These are phyloP conservation scores for Umbelopsis isabellina DNA, from an alignment of 192 early-diverging fungal species.

Conservation along the genomic window DNA sequence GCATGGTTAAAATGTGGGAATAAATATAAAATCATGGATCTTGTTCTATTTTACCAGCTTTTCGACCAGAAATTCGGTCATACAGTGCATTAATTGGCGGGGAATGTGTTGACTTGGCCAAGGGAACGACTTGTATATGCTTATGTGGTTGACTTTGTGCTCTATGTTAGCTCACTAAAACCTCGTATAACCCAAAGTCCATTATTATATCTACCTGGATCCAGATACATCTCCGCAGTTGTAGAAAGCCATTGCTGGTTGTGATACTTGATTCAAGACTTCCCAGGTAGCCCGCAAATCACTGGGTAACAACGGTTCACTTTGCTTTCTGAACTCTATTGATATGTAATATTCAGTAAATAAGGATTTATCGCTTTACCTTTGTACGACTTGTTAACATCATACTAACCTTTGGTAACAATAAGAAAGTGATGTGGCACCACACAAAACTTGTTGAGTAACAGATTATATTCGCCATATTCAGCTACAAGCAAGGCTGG, in stretches of 20 bases:
- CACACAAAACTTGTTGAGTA: constrained; percentile 63
- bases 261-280: constrained; percentile 25
- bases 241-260: constrained; percentile 50
- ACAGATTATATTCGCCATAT: constrained; percentile 40
- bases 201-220: constrained; percentile 42
- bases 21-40: not conserved
- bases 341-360: not conserved
- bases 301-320: constrained; percentile 45
- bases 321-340: constrained; percentile 56
- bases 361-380: not conserved
- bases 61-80: constrained; percentile 37
- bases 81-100: constrained; percentile 49
- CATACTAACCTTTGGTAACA: constrained; percentile 56
- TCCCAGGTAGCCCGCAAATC: constrained; percentile 51
- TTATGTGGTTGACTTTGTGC: constrained; percentile 56
- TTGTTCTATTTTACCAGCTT: constrained; percentile 39
- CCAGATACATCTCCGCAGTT: constrained; percentile 62
- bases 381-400: not conserved
- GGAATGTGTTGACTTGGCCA: constrained; percentile 11
- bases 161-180: not conserved
- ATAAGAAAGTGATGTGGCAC: constrained; percentile 56
- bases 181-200: not conserved
- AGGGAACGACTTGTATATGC: constrained; percentile 60
- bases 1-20: not conserved
- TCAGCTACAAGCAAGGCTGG: constrained; percentile 53